Base-by-base conservation (phyloP, 768 basidiomycete species). In the Naganishia onofrii region DNA sequence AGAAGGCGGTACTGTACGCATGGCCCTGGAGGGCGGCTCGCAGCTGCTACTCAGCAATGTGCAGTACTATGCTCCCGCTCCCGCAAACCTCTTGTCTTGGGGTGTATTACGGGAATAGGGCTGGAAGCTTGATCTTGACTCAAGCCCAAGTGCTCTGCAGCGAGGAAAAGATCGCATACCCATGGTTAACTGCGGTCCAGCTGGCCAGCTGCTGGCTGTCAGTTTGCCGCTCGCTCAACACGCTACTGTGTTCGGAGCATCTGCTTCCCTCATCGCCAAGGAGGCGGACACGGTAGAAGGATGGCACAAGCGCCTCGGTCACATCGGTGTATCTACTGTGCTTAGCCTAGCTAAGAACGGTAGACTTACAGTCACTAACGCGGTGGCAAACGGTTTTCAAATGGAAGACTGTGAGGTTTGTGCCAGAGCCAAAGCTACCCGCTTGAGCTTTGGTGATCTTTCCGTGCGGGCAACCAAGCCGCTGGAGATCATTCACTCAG, bases 401-500 rank as follows among this genome's bases (percentile, higher is more conserved):
- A 60, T 38, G 57, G 57, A 23, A 29, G 57, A 60, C 15, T 60
- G 57, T 23, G 32, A 36, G 12, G 34, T 38, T 2, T 60, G 57
- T 38, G 57, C 57, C 28, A 60, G 38, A 28, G 28, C 57, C 10
- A 60, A 60, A 60, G 38, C 57, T 9, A 36, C 57, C 10, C 28
- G 57, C 12, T 17, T 63, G 5, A 63, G 52, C 58, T 34, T 34
- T 67, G 12, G 70, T 68, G 48, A 70, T 74, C 23, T 48, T 13
- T 66, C 67, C 21, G 42, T 73, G 7, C 42, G 52, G 28, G 74
- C 70, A 3, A 71, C 55, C 32, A 17, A 29, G 5, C 60, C 58
- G 12, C 38, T 67, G 12, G 72, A 74, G 32, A 70, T 74, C 21
- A 52, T 74, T 23, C 74, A 73, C 42, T 67, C 69, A 3, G 73